Base-by-base conservation (phyloP, 2,329 filamentous ascomycete genomes). In the Penicillium aurantiogriseum region DNA sequence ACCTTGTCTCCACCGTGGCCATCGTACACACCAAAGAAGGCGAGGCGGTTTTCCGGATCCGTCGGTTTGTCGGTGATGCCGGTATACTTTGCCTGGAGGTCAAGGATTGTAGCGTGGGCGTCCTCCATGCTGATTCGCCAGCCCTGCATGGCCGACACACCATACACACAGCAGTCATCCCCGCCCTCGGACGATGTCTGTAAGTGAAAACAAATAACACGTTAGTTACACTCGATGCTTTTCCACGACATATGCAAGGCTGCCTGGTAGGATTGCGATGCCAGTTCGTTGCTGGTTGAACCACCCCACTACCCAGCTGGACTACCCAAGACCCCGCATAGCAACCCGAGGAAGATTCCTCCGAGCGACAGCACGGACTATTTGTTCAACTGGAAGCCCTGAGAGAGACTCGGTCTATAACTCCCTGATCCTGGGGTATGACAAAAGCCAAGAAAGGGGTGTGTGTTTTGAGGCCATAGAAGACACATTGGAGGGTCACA, bases 101-200 rank as follows among this genome's bases (percentile, higher is more conserved):
- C 91, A 74, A 99, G 89, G 51, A 97, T 81, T 55, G 90, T 85
- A 61, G 90, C 91, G 80, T 99, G 94, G 63, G 94, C 88, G 76
- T 99, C 94, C 77, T 99, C 94, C 94, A 99, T 99, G 82, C 91
- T 96, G 80, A 99, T 97, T 80, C 94, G 90, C 94, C 94, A 99
- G 82, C 94, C 94, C 80, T 99, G 94, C 94, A 99, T 99, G 78
- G 92, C 92, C 66, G 94, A 99, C 66, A 97, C 87, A 73, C 94
- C 94, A 77, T 90, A 99, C 74, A 94, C 79, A 74, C 96, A 87
- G 74, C 91, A 88, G 65, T 96, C 92, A 90, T 97, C 92, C 80
- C 91, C 88, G 78, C 92, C 92, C 74, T 87, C 87, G 75, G 89
- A 88, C 71, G 94, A 99, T 79, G 87, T 83, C 94, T 97, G 71